phyloP scores from a whole-genome alignment of 306 rosid species.

The Canavalia gladiata region DNA sequence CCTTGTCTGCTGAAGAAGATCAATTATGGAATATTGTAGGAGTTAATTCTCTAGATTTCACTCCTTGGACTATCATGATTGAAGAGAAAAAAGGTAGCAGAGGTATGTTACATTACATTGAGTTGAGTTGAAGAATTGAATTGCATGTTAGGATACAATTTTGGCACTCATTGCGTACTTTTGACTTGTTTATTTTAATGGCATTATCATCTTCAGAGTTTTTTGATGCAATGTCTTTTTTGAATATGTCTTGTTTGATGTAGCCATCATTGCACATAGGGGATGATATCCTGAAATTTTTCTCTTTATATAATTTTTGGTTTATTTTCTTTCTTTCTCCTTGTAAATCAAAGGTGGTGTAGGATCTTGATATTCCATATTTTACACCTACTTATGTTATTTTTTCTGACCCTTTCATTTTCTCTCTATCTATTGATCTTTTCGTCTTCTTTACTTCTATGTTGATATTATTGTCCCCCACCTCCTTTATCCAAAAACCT shows the following conservation, averaged over 20 bases:
- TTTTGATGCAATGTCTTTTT: slow-evolving; percentile 21
- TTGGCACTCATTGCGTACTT: background rate
- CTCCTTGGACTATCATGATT: slow-evolving; percentile 91
- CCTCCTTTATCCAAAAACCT: slow-evolving; percentile 48
- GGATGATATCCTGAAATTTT: background rate
- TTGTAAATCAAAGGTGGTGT: slow-evolving; percentile 53
- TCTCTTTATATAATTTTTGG: background rate
- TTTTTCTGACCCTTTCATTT: background rate
- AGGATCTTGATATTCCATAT: slow-evolving; percentile 70
- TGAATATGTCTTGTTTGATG: slow-evolving; percentile 17
- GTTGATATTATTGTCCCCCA: slow-evolving; percentile 37
- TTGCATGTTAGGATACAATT: slow-evolving; percentile 1
- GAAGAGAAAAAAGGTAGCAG: slow-evolving; percentile 95
- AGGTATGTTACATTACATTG: slow-evolving; percentile 57
- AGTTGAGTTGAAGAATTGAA: background rate
- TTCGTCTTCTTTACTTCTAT: slow-evolving; percentile 66
- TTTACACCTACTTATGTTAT: slow-evolving; percentile 61
- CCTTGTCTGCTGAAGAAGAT: slow-evolving; percentile 91
- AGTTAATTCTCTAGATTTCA: slow-evolving; percentile 92
- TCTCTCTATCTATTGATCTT: slow-evolving; percentile 28
- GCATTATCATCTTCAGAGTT: background rate
- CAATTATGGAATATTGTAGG: slow-evolving; percentile 93
- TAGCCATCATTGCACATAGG: slow-evolving; percentile 15
- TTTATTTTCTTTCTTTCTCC: slow-evolving; percentile 5
- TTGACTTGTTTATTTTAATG: slow-evolving; percentile 5